Evolutionary conservation across 1,284 basidiomycete genomes (phyloP), one percentile per base, ranked within the genome.

Genomic region (Moesziomyces sp.): DNA sequence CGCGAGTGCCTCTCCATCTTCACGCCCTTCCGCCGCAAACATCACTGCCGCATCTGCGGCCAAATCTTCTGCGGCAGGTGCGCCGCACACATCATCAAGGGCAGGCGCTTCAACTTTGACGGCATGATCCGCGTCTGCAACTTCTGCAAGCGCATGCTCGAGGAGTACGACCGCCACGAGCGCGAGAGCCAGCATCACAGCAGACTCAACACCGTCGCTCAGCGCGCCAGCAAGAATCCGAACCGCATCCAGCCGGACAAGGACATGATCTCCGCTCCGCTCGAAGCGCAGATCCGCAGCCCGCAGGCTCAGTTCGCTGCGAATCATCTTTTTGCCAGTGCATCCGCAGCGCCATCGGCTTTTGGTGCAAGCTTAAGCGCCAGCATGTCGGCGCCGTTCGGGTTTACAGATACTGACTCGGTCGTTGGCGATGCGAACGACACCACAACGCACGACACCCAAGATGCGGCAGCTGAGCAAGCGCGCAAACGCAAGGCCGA

Each of bases 21-120:
- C 53, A 82, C 79, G 8, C 62, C 71, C n/a, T 78, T 79, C 45
- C 77, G 82, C 14, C 64, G 82, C 28, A 80, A 77, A 61, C 82
- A 83, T 61, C 82, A 84, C 55, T 84, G 83, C 61, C 80, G 83
- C 28, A 78, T 82, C 54, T 84, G 83, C 49, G 81, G 80, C 16
- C 81, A 82, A 58, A 84, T 84, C 49, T 84, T 83, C 45, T 84
- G 84, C 67, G 66, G 74, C 43, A 58, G 76, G 93, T 81, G 96
- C 84, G 95, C 96, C 3, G 94, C 94, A n/a, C 96, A 97, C 80
- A 92, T 98, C 78, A 94, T 99, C 84, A 93, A 94, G 69, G 95
- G 93, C 8, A 88, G 90, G n/a, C 90, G 94, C 1, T 98, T 97
- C 81, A 94, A 94, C 7, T 92, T 94, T 66, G 90, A 95, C 58